Evolutionary conservation across 345 rosid genomes (phyloP).

Genomic region (Dipteronia sinensis): DNA sequence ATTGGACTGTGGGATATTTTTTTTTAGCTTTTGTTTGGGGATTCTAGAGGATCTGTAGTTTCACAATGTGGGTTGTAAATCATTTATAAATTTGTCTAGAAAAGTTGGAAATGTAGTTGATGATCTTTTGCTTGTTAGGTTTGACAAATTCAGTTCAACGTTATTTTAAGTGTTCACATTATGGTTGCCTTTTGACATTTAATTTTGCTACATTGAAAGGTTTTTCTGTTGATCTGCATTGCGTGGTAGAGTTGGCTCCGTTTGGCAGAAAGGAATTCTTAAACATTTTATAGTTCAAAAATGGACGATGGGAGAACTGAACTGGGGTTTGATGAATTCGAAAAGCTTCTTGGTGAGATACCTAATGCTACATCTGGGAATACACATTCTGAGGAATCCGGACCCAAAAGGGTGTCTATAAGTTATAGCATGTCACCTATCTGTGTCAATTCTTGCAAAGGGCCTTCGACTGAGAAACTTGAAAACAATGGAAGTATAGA

Average conservation of each 20-base stretch:
- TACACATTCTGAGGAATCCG: constrained; percentile 45
- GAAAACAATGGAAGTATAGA: constrained; percentile 34
- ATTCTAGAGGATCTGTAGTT: constrained; percentile 1
- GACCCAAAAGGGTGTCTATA: constrained; percentile 27
- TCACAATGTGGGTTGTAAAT: constrained; percentile 16
- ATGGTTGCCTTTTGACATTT: neutral
- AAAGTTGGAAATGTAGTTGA: constrained; percentile 4
- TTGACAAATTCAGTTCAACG: neutral
- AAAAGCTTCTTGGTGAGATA: constrained; percentile 79
- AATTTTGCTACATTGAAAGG: constrained; percentile 29
- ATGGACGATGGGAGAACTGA: constrained; percentile 66
- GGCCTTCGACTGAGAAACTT: constrained; percentile 30
- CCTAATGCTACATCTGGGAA: constrained; percentile 71
- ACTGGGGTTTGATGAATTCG: constrained; percentile 69
- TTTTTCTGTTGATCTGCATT: constrained; percentile 23
- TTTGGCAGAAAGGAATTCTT: constrained; percentile 17
- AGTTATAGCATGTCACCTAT: constrained; percentile 32
- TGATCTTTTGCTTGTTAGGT: neutral
- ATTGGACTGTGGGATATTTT: neutral
- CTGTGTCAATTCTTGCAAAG: constrained; percentile 42
- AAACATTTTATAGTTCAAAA: constrained; percentile 15
- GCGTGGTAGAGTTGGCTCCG: constrained; percentile 17
- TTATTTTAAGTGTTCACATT: neutral
- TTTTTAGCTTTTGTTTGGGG: neutral
- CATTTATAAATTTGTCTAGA: neutral